Base-by-base conservation (phyloP, 495 filamentous ascomycete species). In the Extremus antarcticus region DNA sequence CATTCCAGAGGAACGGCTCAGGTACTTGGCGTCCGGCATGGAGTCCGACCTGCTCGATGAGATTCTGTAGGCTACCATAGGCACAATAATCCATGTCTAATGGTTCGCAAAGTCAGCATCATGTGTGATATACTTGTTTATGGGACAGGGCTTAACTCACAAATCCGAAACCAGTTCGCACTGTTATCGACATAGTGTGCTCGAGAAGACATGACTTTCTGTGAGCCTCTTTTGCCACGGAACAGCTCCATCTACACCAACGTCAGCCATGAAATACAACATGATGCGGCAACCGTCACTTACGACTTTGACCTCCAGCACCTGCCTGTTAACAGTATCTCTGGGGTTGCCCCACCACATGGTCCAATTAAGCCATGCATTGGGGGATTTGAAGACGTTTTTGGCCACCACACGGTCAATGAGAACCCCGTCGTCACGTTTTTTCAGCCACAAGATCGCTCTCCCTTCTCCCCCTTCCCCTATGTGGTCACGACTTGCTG, bases 1-100 rank as follows among this genome's bases (percentile, higher is more conserved):
- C 15, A 20, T 17, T 50, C 53, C 53, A 56, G 20, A 56, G 25
- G n/a, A 56, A 49, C 15, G 45, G 45, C 46, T 50, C 53, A 8
- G 53, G 53, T 15, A 46, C 23, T 13, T 35, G 29, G 13, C 29
- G 13, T 4, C 29, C 29, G 29, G 4, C 4, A 4, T 13, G 7
- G 13, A 35, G 4, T 4, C 29, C 29, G 29, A 35, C 13, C 4
- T 7, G 7, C 13, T 35, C 7, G 29, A 35, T 7, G 29, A 35
- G 29, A 35, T 35, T n/a, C n/a, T n/a, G n/a, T n/a, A n/a, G n/a
- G n/a, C n/a, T 13, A 13, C 29, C 29, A 13, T 35, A 35, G 7
- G 13, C 4, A 13, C 29, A 35, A 35, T 35, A 35, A 13, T 35
- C 13, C 29, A 35, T 35, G 29, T 35, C 29, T 35, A 13, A 7